Base-by-base conservation (phyloP, 108 stramenopile genomes). In the Seminavis robusta region DNA sequence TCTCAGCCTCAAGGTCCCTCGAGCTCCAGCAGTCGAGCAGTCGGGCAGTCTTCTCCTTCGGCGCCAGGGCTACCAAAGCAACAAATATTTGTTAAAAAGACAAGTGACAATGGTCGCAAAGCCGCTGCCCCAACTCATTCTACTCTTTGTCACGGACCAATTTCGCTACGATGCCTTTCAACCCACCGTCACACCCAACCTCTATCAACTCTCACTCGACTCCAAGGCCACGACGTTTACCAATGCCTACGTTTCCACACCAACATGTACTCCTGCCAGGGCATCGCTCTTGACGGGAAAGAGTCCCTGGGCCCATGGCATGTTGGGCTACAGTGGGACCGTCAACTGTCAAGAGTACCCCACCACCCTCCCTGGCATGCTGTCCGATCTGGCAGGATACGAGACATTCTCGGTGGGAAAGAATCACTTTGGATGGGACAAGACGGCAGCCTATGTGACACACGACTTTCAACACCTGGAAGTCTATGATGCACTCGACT, bases 251-350 rank as follows among this genome's bases (percentile, higher is more conserved):
- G 10, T 53, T 8, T 62, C 60, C 15, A 74, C 73, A 20, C 73
- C 73, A 8, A 74, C 66, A 10, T 74, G 73, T 31, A 74, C 73
- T 4, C 73, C 73, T 4, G 54, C 66, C 19, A 52, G 73, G 10
- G 49, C 73, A 20, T 66, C 50, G 11, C 26, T 74, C 9, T 40
- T 74, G 32, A 74, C 66, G 15, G 73, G 73, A 21, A 57, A 57
- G 32, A 20, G 37, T 54, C 66, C 66, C 4, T 74, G 73, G 73
- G 41, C 34, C 33, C 73, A 74, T 54, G 73, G 73, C 2, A 62
- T 74, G 73, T 48, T 74, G 19, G 66, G 61, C 5, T 74, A 74
- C 34, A 47, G 15, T 10, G 20, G 4, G 10, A 24, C 28, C 16
- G 25, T 47, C 11, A 36, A 52, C 32, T 74, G 62, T 25, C 16